Evolutionary conservation across 768 basidiomycete species (phyloP), one percentile per base, ranked within the genome.

Genomic region (Nevesoporus exiguus): DNA sequence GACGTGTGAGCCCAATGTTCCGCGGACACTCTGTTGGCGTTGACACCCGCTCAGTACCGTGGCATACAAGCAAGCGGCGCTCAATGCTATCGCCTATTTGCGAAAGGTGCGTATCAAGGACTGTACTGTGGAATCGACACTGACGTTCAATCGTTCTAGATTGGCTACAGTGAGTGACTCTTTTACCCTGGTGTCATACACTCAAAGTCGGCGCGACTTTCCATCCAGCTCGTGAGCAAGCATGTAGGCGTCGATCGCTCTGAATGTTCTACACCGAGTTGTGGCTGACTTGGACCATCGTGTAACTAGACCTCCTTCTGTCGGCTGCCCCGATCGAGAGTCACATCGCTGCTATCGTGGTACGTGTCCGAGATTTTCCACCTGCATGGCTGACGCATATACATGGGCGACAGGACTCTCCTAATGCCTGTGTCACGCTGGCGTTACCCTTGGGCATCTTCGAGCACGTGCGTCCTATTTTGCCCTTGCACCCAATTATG

Each of bases 401-500:
- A 15, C 24, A 36, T 52, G 45, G 19, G 31, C 7, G 39, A 55
- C 49, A 84, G 84, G 86, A 88, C 66, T 86, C 85, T 5, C 87
- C 88, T 2, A 90, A 90, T 59, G 87, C 88, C 2, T 88, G 86
- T 60, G 85, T 89, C 6, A 88, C 86, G 0, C 70, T 91, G 21
- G 87, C 79, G 0, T 74, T 91, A 5, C 88, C 88, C 5, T 76
- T 85, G n/a, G 87, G 81, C 3, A 91, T 91, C 54, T 91, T 91
- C 61, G 84, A 88, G 39, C 77, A 82, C 61, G 85, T 85, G 46
- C 57, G 81, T 67, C 21, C 13, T 1, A 5, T 6, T n/a, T 27
- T n/a, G n/a, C 19, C 13, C 9, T 40, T 36, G 8, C 17, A 3
- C 24, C 27, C n/a, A n/a, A n/a, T n/a, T 2, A 5, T 22, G 22